Percentiles rank a stretch among this genome's conserved stretches.
phyloP scores from a whole-genome alignment of 2,329 filamentous ascomycete genomes.

The Fusarium sp. region DNA sequence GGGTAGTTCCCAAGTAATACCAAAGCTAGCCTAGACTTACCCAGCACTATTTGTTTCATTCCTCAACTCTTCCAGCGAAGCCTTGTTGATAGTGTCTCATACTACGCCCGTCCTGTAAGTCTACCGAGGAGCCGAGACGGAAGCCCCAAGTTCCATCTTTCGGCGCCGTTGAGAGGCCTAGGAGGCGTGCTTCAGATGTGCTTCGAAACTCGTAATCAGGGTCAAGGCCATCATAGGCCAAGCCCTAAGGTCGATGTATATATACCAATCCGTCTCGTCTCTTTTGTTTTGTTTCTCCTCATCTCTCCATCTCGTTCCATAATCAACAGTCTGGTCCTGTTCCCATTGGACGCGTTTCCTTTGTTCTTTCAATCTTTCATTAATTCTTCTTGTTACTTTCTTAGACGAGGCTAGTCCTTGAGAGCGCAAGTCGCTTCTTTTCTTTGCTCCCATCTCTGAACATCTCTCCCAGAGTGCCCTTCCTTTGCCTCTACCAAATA shows the following conservation, averaged over 20 bases:
- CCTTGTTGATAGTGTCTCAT: slow-evolving; percentile 28
- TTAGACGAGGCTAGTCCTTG: slow-evolving; percentile 45
- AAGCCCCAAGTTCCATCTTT: slow-evolving; percentile 34
- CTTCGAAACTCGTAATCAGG: slow-evolving; percentile 28
- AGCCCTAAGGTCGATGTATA: background rate
- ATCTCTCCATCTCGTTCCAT: slow-evolving; percentile 35
- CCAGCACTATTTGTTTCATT: slow-evolving; percentile 31
- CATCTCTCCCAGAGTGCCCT: slow-evolving; percentile 33
- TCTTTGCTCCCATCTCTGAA: background rate
- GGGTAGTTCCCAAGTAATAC: slow-evolving; percentile 11
- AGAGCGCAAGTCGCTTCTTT: slow-evolving; percentile 45
- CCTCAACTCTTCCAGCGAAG: slow-evolving; percentile 4
- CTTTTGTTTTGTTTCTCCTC: slow-evolving; percentile 34
- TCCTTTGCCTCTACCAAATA: slow-evolving; percentile 35
- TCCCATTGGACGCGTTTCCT: slow-evolving; percentile 38
- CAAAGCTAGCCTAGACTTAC: slow-evolving; percentile 14
- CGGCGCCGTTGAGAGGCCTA: background rate
- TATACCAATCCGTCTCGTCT: slow-evolving; percentile 48
- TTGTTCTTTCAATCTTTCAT: slow-evolving; percentile 41
- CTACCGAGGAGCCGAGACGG: slow-evolving; percentile 33
- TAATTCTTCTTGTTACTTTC: slow-evolving; percentile 25
- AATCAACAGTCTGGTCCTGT: slow-evolving; percentile 38
- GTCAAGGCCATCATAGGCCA: background rate
- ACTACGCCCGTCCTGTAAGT: slow-evolving; percentile 19
- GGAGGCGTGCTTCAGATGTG: slow-evolving; percentile 40